Conservation (phyloP, 2,329 filamentous ascomycete species). For the Colletotrichum trifolii region DNA sequence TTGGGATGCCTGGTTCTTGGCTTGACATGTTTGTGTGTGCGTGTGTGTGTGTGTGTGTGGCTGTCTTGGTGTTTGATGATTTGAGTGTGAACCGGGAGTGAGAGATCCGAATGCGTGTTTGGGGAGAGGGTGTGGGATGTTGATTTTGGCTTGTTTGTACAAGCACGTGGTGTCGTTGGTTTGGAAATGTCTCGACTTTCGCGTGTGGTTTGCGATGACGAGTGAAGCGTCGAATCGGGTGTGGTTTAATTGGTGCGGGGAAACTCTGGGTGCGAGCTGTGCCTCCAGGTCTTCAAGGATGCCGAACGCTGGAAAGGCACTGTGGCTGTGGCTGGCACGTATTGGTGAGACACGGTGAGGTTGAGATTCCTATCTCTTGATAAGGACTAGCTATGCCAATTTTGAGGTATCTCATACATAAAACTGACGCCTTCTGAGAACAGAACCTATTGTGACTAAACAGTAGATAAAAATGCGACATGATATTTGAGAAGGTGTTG, state of each 20-base stretch:
- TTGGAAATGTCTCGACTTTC: not conserved
- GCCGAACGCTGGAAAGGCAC: conserved; percentile 5
- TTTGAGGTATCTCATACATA: no score
- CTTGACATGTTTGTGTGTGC: conserved; percentile 52
- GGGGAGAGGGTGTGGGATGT: no score
- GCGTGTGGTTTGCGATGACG: not conserved
- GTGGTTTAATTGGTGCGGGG: conserved; percentile 31
- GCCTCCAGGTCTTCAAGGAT: not conserved
- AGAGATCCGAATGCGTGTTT: no score
- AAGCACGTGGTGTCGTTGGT: not conserved
- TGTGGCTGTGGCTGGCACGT: not conserved
- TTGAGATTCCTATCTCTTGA: not conserved
- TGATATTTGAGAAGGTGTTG: no score
- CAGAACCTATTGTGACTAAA: no score
- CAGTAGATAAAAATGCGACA: no score
- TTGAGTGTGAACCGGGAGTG: no score
- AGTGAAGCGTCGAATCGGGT: conserved; percentile 5
- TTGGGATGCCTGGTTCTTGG: conserved; percentile 60
- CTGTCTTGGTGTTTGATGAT: not conserved
- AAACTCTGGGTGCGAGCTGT: not conserved
- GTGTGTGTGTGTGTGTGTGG: not conserved
- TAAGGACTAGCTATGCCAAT: no score
- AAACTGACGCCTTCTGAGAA: no score
- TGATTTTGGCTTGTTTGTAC: no score
- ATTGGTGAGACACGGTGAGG: not conserved